Base-by-base conservation (phyloP, 805 yeast species). In the Monosporozyma aerobia region DNA sequence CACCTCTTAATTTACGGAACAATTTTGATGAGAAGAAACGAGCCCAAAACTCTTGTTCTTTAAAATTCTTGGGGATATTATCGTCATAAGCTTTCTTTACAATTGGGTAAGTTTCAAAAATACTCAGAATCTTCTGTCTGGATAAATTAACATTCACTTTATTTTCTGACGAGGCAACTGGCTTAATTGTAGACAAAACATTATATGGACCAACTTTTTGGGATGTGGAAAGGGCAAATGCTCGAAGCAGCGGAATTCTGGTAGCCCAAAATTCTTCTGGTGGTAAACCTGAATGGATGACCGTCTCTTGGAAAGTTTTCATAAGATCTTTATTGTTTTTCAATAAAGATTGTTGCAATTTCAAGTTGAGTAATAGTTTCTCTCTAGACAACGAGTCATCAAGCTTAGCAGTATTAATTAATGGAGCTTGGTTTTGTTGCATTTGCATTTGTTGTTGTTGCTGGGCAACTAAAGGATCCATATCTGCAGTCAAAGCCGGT, bases 1-100 rank as follows among this genome's bases (percentile, higher is more conserved):
- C 98, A 54, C 99, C 99, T 65, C 96, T 77, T 35, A 94, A 73
- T 61, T 90, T 80, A 58, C 97, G 76, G 63, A 90, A 94, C 55
- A 94, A 72, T 61, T 89, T 85, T 0, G 97, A 90, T 61, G 88
- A 83, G 75, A 94, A 94, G 63, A 94, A 94, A 56, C 97, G 74
- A 10, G 96, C 88, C 99, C 99, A 94, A 61, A 94, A 94, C 63
- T 87, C 96, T 44, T 92, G 90, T 65, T 94, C 98, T 48, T 80
- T 78, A 51, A 94, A 75, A 48, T 68, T 67, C 56, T 84, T 83
- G 0, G 98, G 99, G 4, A 94, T 99, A 53, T 83, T 83, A 51
- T 94, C 99, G 54, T 81, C 83, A 63, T 87, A 94, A 0, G 98
- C 98, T 56, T 79, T 81, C 55, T 87, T 81, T 27, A 94, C 95